phyloP scores from a whole-genome alignment of 1,284 basidiomycete species.

The Moesziomyces antarcticus region DNA sequence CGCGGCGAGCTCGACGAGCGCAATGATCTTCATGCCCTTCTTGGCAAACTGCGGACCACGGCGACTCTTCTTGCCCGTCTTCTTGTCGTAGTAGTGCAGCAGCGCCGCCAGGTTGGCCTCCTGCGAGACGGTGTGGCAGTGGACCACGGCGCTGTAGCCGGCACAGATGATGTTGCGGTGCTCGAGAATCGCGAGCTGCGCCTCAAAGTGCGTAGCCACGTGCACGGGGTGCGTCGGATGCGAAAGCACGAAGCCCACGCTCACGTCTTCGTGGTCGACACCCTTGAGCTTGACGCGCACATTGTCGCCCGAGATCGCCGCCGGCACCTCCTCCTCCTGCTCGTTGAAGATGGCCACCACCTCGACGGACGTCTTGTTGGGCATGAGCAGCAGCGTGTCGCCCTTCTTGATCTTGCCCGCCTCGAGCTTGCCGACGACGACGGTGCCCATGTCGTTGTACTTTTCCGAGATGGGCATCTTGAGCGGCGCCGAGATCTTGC shows the following conservation, averaged over 20 bases:
- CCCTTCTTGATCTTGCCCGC: slow-evolving; percentile 64
- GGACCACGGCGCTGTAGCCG: slow-evolving; percentile 66
- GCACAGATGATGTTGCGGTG: slow-evolving; percentile 67
- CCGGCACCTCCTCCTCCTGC: slow-evolving; percentile 66
- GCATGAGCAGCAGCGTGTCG: slow-evolving; percentile 62
- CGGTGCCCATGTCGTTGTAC: slow-evolving; percentile 68
- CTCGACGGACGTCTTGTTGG: slow-evolving; percentile 62
- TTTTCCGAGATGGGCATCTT: slow-evolving; percentile 68
- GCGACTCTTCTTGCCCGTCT: slow-evolving; percentile 67
- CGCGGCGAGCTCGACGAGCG: slow-evolving; percentile 62
- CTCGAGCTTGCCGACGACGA: slow-evolving; percentile 67
- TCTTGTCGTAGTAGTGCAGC: slow-evolving; percentile 68
- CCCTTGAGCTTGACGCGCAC: slow-evolving; percentile 67
- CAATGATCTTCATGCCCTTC: slow-evolving; percentile 67
- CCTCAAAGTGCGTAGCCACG: slow-evolving; percentile 65
- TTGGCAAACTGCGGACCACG: slow-evolving; percentile 65
- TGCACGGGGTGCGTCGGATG: slow-evolving; percentile 62
- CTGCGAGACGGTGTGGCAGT: slow-evolving; percentile 65
- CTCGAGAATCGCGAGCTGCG: slow-evolving; percentile 67
- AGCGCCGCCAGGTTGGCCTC: slow-evolving; percentile 60
- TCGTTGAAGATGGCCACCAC: slow-evolving; percentile 64
- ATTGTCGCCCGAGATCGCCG: slow-evolving; percentile 67
- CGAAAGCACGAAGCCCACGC: slow-evolving; percentile 62
- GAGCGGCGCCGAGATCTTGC: slow-evolving; percentile 64
- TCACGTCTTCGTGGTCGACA: slow-evolving; percentile 64